Conservation (phyloP, 495 filamentous ascomycete genomes). For the Aspergillus mulundensis region DNA sequence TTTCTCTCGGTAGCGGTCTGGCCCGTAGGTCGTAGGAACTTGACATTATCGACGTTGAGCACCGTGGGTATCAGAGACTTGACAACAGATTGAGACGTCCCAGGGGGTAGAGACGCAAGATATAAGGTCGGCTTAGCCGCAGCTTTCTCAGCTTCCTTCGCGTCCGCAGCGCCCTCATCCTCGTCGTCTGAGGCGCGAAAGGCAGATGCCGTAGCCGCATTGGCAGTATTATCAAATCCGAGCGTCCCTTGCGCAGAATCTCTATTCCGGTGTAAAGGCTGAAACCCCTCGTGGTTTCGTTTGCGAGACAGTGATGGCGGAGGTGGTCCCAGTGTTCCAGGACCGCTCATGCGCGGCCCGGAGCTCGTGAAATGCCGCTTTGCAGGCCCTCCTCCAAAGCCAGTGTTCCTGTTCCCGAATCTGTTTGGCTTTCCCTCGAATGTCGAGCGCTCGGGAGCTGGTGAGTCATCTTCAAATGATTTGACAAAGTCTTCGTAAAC, state of each 20-base stretch:
- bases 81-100: conserved; percentile 67
- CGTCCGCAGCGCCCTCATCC: conserved; percentile 42
- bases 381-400: conserved; percentile 40
- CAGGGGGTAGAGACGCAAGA: conserved; percentile 57
- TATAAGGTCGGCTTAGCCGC: conserved; percentile 85
- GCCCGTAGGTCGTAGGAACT: conserved; percentile 61
- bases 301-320: conserved; percentile 51
- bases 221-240: conserved; percentile 52
- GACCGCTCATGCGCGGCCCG: conserved; percentile 60
- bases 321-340: conserved; percentile 68
- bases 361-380: conserved; percentile 55
- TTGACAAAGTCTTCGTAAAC: conserved; percentile 90
- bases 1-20: conserved; percentile 63
- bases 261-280: conserved; percentile 31
- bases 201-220: conserved; percentile 38
- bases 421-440: conserved; percentile 27
- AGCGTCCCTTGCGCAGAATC: conserved; percentile 44
- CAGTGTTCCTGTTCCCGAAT: conserved; percentile 37
- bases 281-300: conserved; percentile 47
- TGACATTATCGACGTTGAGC: conserved; percentile 72
- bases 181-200: conserved; percentile 52
- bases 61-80: conserved; percentile 66
- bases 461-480: conserved; percentile 74
- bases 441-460: conserved; percentile 21
- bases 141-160: conserved; percentile 62